Percentiles rank a stretch among this genome's conserved stretches.
These are phyloP conservation scores for Draba incana DNA, from an alignment of 345 rosid genomes.

Conservation along the genomic window DNA sequence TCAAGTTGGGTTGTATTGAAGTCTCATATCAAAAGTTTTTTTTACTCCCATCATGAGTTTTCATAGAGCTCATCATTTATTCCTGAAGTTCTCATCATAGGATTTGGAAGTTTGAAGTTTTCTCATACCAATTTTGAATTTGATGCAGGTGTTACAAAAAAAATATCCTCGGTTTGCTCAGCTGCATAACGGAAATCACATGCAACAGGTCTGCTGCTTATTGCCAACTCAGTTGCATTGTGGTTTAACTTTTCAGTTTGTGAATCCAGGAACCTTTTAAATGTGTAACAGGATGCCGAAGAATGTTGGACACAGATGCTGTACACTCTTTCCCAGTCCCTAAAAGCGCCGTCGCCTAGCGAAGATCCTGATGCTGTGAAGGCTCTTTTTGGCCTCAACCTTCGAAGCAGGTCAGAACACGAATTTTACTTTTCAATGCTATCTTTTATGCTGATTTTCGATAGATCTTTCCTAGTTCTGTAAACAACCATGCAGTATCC, in stretches of 20 bases:
- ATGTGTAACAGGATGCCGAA: slow-evolving; percentile 71
- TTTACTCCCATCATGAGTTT: slow-evolving; percentile 12
- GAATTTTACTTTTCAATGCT: slow-evolving; percentile 4
- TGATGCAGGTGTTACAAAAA: slow-evolving; percentile 70
- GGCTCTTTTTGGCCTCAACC: slow-evolving; percentile 71
- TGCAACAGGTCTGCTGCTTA: slow-evolving; percentile 73
- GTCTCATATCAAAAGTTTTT: neutral
- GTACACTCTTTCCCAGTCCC: slow-evolving; percentile 79
- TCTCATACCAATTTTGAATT: slow-evolving; percentile 15
- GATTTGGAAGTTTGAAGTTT: neutral
- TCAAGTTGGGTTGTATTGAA: neutral
- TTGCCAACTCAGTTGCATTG: neutral
- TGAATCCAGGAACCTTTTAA: slow-evolving; percentile 22
- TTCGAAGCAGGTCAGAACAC: slow-evolving; percentile 62
- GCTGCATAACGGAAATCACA: slow-evolving; percentile 79
- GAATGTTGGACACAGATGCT: slow-evolving; percentile 93
- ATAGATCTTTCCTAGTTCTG: neutral
- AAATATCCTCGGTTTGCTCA: slow-evolving; percentile 93
- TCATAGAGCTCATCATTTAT: neutral
- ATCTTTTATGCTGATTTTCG: slow-evolving; percentile 10
- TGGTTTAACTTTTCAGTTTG: slow-evolving; percentile 16
- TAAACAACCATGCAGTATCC: neutral
- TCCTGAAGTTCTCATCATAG: neutral
- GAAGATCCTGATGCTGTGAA: slow-evolving; percentile 59
- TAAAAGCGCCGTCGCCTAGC: slow-evolving; percentile 59